A percentile compares a stretch with the other conserved stretches of the same genome.
Evolutionary conservation across 1,139 yeast genomes (phyloP).

Genomic region (Taphrina pruni): DNA sequence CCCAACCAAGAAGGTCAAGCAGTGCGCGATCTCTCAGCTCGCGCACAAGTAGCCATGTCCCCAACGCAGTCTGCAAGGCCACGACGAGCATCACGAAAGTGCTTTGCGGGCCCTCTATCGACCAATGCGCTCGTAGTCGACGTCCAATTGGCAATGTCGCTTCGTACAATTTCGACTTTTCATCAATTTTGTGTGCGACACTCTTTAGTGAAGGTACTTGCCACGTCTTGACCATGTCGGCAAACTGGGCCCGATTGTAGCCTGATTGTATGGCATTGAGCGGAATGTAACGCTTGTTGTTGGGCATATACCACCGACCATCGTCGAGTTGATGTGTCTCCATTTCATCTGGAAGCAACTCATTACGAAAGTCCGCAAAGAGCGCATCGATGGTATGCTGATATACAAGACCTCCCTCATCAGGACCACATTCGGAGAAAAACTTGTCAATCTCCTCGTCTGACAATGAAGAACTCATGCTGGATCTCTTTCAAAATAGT

Average conservation of each 20-base stretch:
- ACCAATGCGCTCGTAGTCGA: slow-evolving; percentile 20
- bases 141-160: slow-evolving; percentile 14
- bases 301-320: background rate
- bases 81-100: slow-evolving; percentile 20
- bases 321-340: background rate
- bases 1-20: slow-evolving; percentile 29
- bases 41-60: slow-evolving; percentile 18
- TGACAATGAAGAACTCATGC: background rate
- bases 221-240: slow-evolving; percentile 3
- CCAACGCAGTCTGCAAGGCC: slow-evolving; percentile 9
- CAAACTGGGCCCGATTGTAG: background rate
- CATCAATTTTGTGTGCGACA: background rate
- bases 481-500: too few species aligned
- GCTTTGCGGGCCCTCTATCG: slow-evolving; percentile 29
- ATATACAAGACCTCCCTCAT: background rate
- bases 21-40: slow-evolving; percentile 3
- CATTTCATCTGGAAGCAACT: background rate
- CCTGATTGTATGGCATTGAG: background rate
- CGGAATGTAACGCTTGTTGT: background rate
- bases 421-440: slow-evolving; percentile 5
- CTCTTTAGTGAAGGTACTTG: background rate
- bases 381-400: slow-evolving; percentile 2
- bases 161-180: slow-evolving; percentile 15
- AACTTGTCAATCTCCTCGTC: background rate
- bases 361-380: background rate